These are phyloP conservation scores for Xylaria sp. DNA, from an alignment of 2,329 filamentous ascomycete genomes.

Conservation along the genomic window DNA sequence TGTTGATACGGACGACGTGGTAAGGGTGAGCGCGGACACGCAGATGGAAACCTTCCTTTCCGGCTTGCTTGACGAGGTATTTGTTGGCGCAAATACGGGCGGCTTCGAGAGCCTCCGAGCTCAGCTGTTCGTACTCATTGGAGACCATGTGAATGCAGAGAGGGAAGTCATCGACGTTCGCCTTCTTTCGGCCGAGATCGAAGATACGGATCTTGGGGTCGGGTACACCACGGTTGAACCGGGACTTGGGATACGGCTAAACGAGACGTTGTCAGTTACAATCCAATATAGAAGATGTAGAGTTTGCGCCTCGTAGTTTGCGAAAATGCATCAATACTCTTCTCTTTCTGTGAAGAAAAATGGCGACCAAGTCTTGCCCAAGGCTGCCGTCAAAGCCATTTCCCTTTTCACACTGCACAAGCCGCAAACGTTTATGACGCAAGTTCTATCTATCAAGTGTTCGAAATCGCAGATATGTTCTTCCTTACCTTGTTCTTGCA, in stretches of 20 bases:
- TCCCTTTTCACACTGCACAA: neutral
- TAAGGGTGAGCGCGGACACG: slow-evolving; percentile 92
- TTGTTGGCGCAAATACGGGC: slow-evolving; percentile 99
- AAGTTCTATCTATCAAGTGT: neutral
- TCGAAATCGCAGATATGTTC: neutral
- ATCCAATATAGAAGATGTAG: neutral
- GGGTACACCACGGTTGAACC: slow-evolving; percentile 99
- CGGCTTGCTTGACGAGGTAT: slow-evolving; percentile 76
- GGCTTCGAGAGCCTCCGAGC: slow-evolving; percentile 98
- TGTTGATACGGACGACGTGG: slow-evolving; percentile 99
- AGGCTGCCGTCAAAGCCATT: neutral
- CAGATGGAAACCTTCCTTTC: slow-evolving; percentile 77
- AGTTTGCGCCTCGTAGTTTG: neutral
- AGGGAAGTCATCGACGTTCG: slow-evolving; percentile 99
- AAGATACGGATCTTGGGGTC: slow-evolving; percentile 92
- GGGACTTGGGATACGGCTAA: slow-evolving; percentile 98
- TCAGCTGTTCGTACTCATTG: slow-evolving; percentile 99
- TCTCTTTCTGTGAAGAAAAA: neutral
- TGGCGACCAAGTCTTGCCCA: neutral
- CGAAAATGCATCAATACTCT: neutral
- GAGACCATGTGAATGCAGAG: slow-evolving; percentile 99
- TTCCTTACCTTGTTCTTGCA: slow-evolving; percentile 99
- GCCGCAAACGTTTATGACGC: neutral
- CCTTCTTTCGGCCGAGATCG: slow-evolving; percentile 98
- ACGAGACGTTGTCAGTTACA: slow-evolving; percentile 60